These are phyloP conservation scores for Daldinia bambusicola DNA, from an alignment of 495 filamentous ascomycete species.

Conservation along the genomic window DNA sequence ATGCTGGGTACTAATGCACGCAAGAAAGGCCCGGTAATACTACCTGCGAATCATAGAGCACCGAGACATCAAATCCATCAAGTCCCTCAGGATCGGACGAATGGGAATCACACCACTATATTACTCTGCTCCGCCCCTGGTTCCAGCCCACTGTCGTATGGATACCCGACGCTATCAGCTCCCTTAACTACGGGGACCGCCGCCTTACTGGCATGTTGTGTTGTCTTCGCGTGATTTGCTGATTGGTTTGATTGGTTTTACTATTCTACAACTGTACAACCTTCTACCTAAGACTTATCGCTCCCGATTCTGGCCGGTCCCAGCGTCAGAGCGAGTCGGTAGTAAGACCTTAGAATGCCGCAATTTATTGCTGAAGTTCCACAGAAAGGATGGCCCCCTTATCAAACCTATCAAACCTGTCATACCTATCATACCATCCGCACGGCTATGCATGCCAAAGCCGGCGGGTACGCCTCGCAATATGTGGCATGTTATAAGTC, in stretches of 20 bases:
- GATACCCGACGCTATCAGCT: conserved; percentile 28
- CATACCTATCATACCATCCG: conserved; percentile 32
- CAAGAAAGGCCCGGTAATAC: conserved; percentile 6
- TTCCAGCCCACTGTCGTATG: conserved; percentile 38
- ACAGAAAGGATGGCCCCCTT: conserved; percentile 12
- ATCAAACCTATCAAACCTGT: background rate
- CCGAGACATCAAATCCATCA: conserved; percentile 12
- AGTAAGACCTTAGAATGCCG: conserved; percentile 16
- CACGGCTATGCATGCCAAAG: conserved; percentile 26
- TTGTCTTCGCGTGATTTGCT: conserved; percentile 32
- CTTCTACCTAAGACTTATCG: conserved; percentile 26
- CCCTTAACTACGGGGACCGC: conserved; percentile 17
- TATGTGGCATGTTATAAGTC: conserved; percentile 37
- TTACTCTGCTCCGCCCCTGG: conserved; percentile 23
- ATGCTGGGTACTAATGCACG: conserved; percentile 8
- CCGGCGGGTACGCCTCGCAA: conserved; percentile 20
- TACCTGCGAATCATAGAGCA: conserved; percentile 28
- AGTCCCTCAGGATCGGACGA: conserved; percentile 33
- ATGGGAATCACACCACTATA: conserved; percentile 40
- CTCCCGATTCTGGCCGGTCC: conserved; percentile 38
- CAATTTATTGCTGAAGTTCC: conserved; percentile 18
- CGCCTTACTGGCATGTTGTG: conserved; percentile 32
- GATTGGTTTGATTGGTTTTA: conserved; percentile 20
- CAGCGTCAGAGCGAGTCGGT: conserved; percentile 9
- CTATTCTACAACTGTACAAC: background rate